phyloP scores from a whole-genome alignment of 1,139 yeast genomes.

The Suhomyces bribrorum region DNA sequence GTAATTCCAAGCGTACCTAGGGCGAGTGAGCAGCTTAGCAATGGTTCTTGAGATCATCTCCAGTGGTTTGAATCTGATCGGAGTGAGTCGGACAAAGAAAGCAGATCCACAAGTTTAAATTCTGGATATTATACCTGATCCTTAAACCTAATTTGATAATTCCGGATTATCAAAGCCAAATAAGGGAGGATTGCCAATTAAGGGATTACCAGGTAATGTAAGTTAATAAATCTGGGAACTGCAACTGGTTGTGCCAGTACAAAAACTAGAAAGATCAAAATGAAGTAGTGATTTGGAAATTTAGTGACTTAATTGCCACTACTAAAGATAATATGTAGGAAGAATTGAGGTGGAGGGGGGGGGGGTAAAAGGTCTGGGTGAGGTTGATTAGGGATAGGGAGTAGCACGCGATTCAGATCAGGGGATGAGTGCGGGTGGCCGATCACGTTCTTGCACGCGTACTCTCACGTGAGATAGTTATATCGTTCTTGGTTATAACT shows the following conservation, averaged over 20 bases:
- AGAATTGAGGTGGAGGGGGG: not conserved
- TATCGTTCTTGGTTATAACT: not conserved
- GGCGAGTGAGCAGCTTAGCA: not conserved
- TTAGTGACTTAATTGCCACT: not conserved
- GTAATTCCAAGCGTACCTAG: constrained; percentile 11
- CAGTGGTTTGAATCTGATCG: not conserved
- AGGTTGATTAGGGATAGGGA: not conserved
- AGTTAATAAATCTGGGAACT: too few species aligned
- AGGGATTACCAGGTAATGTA: not conserved
- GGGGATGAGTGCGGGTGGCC: not conserved
- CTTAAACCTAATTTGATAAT: not conserved
- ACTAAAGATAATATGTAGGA: not conserved
- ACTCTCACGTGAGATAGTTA: not conserved
- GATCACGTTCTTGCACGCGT: not conserved
- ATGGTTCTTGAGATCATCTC: not conserved
- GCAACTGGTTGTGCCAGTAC: too few species aligned
- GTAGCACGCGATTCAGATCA: not conserved
- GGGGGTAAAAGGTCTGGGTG: not conserved
- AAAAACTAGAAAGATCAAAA: too few species aligned
- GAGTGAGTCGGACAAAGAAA: not conserved
- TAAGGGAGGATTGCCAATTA: not conserved
- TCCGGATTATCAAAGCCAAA: not conserved
- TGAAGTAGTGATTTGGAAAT: too few species aligned
- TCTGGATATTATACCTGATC: not conserved
- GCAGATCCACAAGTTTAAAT: not conserved